Evolutionary conservation across 768 basidiomycete genomes (phyloP).

Genomic region (Mycena floridula): DNA sequence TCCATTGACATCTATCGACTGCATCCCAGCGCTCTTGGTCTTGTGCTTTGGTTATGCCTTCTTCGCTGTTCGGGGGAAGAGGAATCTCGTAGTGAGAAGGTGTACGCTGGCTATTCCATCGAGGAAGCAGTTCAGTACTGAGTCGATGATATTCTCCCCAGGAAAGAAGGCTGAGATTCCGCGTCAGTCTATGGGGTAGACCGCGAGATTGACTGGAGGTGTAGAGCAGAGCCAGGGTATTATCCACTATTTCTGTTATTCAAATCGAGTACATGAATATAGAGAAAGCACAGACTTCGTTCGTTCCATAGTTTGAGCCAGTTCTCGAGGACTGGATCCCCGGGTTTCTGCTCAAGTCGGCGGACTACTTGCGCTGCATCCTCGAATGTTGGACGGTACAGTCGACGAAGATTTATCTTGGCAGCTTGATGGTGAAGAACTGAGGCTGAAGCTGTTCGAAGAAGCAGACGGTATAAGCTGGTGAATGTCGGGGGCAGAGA

Average conservation of each 20-base stretch:
- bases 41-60: neutral
- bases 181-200: slow-evolving; percentile 50
- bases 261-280: slow-evolving; percentile 1
- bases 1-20: neutral
- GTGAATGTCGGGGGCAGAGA: too few relatives aligned
- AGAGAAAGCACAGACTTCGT: slow-evolving; percentile 35
- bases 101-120: slow-evolving; percentile 32
- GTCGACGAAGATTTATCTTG: slow-evolving; percentile 34
- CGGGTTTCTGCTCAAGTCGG: slow-evolving; percentile 28
- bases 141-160: slow-evolving; percentile 27
- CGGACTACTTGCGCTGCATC: slow-evolving; percentile 36
- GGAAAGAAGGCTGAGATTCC: slow-evolving; percentile 42
- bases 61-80: neutral
- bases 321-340: slow-evolving; percentile 19
- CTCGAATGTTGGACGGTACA: slow-evolving; percentile 54
- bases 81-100: slow-evolving; percentile 14
- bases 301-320: slow-evolving; percentile 52
- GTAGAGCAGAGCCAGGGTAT: slow-evolving; percentile 55
- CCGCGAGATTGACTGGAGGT: slow-evolving; percentile 61
- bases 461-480: slow-evolving; percentile 54
- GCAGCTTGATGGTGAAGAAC: slow-evolving; percentile 47
- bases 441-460: slow-evolving; percentile 50
- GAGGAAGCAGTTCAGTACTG: slow-evolving; percentile 15
- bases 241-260: slow-evolving; percentile 58
- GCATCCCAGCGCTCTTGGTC: neutral